Percentiles rank a stretch among this genome's conserved stretches.
Conservation (phyloP, 352 stramenopile species). For the Pythium monospermum region DNA sequence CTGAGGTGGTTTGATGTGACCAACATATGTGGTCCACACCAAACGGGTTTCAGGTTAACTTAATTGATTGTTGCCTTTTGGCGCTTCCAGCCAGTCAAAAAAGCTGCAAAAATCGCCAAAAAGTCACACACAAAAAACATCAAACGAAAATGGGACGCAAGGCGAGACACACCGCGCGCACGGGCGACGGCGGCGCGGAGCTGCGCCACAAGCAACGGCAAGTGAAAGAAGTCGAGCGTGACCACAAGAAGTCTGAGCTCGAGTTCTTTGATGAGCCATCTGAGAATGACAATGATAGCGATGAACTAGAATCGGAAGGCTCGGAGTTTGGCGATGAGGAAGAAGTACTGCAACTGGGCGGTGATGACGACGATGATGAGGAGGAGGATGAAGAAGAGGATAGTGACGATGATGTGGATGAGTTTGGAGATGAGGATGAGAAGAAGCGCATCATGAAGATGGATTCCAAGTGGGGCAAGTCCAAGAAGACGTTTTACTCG, state of each 20-base stretch:
- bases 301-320: constrained; percentile 53
- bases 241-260: constrained; percentile 64
- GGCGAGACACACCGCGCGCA: constrained; percentile 59
- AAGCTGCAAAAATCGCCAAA: too few relatives aligned
- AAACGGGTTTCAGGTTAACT: background rate
- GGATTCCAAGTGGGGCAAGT: constrained; percentile 81
- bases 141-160: constrained; percentile 60
- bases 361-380: constrained; percentile 38
- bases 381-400: constrained; percentile 40
- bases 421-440: constrained; percentile 55
- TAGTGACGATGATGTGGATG: constrained; percentile 25
- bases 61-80: constrained; percentile 11
- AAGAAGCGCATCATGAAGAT: constrained; percentile 73
- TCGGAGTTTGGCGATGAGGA: constrained; percentile 51
- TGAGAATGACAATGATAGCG: constrained; percentile 58
- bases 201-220: constrained; percentile 62
- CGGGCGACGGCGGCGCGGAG: constrained; percentile 72
- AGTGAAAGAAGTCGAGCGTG: constrained; percentile 49
- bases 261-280: constrained; percentile 84
- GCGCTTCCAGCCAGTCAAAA: constrained; percentile 35
- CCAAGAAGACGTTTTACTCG: constrained; percentile 85
- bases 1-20: background rate
- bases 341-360: constrained; percentile 62
- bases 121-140: too few relatives aligned
- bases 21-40: constrained; percentile 17